Percentiles rank a stretch among this genome's conserved stretches.
These are phyloP conservation scores for Globisporangium cederbergense DNA, from an alignment of 352 stramenopile species.

Conservation along the genomic window DNA sequence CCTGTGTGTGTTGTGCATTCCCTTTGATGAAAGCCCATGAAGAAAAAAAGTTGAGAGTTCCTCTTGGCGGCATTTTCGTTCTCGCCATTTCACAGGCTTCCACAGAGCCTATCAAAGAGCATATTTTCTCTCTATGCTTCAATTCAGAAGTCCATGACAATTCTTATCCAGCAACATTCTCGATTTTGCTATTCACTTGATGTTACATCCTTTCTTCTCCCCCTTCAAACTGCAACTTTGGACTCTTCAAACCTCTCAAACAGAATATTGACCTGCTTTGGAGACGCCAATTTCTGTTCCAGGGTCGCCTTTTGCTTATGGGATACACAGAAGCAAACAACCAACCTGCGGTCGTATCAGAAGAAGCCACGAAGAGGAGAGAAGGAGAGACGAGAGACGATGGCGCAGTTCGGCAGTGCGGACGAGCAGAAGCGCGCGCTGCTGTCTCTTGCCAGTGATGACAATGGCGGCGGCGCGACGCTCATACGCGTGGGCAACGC, in stretches of 20 bases:
- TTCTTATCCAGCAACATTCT: constrained; percentile 5
- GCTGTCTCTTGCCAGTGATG: background rate
- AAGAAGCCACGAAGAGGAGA: background rate
- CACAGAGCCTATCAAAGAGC: background rate
- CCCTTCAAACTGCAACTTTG: background rate
- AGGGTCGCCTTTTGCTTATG: background rate
- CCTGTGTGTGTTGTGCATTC: constrained; percentile 4
- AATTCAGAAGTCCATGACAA: background rate
- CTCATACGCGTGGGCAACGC: constrained; percentile 50
- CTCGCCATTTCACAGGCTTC: background rate
- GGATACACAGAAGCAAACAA: background rate
- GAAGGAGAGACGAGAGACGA: constrained; percentile 11
- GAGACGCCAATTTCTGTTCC: background rate
- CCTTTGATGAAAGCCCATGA: constrained; percentile 7
- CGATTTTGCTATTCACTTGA: background rate
- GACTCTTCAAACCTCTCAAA: constrained; percentile 5
- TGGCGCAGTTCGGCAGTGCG: constrained; percentile 22
- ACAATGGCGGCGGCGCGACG: constrained; percentile 8
- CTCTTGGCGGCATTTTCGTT: background rate
- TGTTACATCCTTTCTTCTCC: background rate
- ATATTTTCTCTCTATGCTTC: background rate
- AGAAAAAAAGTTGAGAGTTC: background rate
- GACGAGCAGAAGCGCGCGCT: constrained; percentile 18
- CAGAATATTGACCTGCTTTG: constrained; percentile 6
- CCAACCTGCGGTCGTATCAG: background rate